Evolutionary conservation across 306 rosid genomes (phyloP).

Genomic region (Psophocarpus tetragonolobus): DNA sequence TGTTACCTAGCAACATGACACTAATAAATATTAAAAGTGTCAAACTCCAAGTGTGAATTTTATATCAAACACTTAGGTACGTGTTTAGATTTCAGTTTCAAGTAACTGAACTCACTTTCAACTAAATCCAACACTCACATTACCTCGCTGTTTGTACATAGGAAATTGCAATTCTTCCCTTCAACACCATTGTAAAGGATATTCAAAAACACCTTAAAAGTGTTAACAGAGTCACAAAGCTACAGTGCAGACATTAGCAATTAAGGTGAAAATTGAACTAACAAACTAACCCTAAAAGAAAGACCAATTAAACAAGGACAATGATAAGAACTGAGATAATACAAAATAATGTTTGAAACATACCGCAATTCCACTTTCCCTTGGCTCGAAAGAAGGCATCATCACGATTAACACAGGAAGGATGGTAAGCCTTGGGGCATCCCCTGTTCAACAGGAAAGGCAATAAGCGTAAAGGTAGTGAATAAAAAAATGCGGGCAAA

Average conservation of each 20-base stretch:
- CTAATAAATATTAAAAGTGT: neutral
- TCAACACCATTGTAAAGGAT: no score
- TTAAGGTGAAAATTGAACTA: neutral
- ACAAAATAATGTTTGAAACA: conserved; percentile 28
- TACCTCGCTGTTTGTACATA: no score
- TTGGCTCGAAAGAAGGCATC: conserved; percentile 93
- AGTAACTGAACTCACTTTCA: no score
- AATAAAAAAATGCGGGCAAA: neutral
- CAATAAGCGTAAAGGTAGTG: neutral
- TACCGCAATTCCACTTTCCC: conserved; percentile 99
- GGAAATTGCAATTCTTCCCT: no score
- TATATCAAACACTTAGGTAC: neutral
- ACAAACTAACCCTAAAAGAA: neutral
- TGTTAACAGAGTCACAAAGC: conserved; percentile 1
- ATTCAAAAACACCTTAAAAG: neutral
- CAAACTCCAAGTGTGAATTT: neutral
- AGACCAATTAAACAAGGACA: neutral
- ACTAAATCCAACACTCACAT: no score
- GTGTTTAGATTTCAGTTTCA: no score
- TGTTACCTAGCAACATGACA: neutral
- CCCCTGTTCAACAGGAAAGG: conserved; percentile 56
- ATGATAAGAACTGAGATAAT: neutral
- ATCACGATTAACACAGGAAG: conserved; percentile 87
- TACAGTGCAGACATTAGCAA: neutral
- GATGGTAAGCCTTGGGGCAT: conserved; percentile 98